Evolutionary conservation across 1,139 yeast species (phyloP).

Genomic region (Saccharomyces hybrid): DNA sequence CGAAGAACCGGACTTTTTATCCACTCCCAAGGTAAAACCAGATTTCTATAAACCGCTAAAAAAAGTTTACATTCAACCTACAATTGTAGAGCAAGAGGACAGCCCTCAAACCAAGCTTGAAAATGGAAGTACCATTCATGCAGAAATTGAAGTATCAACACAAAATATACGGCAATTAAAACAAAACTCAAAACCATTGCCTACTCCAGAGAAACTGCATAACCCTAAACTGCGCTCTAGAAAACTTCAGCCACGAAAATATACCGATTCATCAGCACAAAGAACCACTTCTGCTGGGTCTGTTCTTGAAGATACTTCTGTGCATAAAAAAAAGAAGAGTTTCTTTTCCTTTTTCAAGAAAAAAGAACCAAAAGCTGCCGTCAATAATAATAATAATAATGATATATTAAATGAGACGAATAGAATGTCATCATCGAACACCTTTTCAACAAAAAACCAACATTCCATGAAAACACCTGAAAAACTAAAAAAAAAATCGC

Average conservation of each 20-base stretch:
- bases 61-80: not conserved
- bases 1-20: conserved; percentile 29
- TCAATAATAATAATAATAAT: conserved; percentile 10
- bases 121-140: not conserved
- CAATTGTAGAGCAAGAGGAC: not conserved
- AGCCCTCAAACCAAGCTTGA: not conserved
- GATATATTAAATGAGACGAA: conserved; percentile 1
- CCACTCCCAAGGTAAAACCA: conserved; percentile 16
- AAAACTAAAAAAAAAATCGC: conserved; percentile 21
- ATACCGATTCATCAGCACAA: not conserved
- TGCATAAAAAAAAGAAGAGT: conserved; percentile 27
- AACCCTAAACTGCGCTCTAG: not conserved
- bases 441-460: conserved; percentile 11
- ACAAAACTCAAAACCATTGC: not conserved
- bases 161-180: not conserved
- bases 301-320: conserved; percentile 6
- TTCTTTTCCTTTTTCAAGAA: conserved; percentile 33
- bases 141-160: not conserved
- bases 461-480: conserved; percentile 11
- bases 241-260: not conserved
- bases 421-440: conserved; percentile 13
- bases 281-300: conserved; percentile 11
- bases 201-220: not conserved
- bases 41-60: not conserved
- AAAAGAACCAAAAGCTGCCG: conserved; percentile 17